Conservation (phyloP, 2,329 filamentous ascomycete genomes). For the Aspergillus sp. region DNA sequence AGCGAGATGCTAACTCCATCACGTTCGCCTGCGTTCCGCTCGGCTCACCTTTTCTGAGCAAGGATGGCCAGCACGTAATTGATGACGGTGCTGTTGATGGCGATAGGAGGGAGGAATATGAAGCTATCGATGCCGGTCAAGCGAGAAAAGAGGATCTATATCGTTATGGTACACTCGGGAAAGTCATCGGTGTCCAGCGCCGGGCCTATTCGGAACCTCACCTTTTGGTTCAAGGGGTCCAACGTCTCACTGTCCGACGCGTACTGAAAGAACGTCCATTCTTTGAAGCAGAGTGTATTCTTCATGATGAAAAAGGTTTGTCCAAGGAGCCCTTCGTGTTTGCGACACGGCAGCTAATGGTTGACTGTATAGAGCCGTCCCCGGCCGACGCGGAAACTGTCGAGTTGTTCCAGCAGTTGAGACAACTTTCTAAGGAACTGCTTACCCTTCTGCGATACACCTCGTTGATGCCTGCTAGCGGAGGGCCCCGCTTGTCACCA, state of each 20-base stretch:
- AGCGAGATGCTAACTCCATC: constrained; percentile 68
- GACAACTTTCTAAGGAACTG: constrained; percentile 82
- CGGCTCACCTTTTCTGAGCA: constrained; percentile 72
- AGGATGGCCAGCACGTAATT: constrained; percentile 76
- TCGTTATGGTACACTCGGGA: constrained; percentile 78
- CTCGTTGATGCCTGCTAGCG: constrained; percentile 75
- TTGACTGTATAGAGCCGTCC: constrained; percentile 35
- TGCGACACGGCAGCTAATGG: neutral
- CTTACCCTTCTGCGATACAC: constrained; percentile 83
- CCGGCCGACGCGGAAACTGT: constrained; percentile 67
- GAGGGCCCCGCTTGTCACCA: constrained; percentile 73
- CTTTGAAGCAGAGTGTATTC: constrained; percentile 78
- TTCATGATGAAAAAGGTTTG: constrained; percentile 72
- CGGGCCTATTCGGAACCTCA: constrained; percentile 76
- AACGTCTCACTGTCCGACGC: constrained; percentile 75
- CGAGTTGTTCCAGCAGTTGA: constrained; percentile 77
- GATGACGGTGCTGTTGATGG: constrained; percentile 63
- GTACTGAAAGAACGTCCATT: constrained; percentile 79
- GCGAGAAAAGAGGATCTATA: constrained; percentile 76
- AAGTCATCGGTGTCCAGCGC: constrained; percentile 78
- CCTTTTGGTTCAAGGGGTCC: constrained; percentile 82
- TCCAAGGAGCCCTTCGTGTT: neutral
- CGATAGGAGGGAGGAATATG: constrained; percentile 47
- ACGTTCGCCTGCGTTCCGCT: constrained; percentile 88
- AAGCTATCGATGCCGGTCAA: constrained; percentile 61